These are phyloP conservation scores for Eucalyptus guilfoylei DNA, from an alignment of 345 rosid species.

Conservation along the genomic window DNA sequence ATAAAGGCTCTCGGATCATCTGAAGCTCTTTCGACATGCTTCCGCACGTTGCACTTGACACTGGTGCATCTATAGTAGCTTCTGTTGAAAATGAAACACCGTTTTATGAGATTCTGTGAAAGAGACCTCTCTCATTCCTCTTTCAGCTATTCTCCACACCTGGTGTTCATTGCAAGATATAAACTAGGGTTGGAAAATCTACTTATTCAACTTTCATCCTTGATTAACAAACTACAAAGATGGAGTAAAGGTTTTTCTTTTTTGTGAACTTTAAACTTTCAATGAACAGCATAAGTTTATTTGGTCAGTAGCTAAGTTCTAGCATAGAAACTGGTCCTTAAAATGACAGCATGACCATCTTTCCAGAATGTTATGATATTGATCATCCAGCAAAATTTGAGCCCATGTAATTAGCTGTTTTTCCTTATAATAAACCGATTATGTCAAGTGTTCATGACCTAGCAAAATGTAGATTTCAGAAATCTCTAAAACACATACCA, in stretches of 20 bases:
- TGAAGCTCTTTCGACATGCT: slow-evolving; percentile 85
- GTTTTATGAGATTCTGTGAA: neutral
- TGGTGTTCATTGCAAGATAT: neutral
- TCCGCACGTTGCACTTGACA: slow-evolving; percentile 69
- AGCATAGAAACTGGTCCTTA: neutral
- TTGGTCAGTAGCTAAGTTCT: neutral
- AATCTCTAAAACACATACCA: neutral
- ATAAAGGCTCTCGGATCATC: slow-evolving; percentile 84
- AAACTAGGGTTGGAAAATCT: neutral
- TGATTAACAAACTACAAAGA: neutral
- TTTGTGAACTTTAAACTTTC: neutral
- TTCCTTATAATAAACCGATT: neutral
- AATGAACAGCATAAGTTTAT: neutral
- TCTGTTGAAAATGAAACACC: slow-evolving; percentile 22
- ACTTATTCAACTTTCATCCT: neutral
- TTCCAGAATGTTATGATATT: neutral
- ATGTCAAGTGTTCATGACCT: neutral
- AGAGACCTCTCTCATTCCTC: neutral
- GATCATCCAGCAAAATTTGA: neutral
- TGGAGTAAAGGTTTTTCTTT: neutral
- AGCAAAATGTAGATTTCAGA: neutral
- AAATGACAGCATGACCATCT: neutral
- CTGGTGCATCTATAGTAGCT: slow-evolving; percentile 93
- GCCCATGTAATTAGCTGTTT: neutral
- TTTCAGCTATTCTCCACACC: neutral